phyloP scores from a whole-genome alignment of 352 stramenopile species.

The Phytophthora hybrid region DNA sequence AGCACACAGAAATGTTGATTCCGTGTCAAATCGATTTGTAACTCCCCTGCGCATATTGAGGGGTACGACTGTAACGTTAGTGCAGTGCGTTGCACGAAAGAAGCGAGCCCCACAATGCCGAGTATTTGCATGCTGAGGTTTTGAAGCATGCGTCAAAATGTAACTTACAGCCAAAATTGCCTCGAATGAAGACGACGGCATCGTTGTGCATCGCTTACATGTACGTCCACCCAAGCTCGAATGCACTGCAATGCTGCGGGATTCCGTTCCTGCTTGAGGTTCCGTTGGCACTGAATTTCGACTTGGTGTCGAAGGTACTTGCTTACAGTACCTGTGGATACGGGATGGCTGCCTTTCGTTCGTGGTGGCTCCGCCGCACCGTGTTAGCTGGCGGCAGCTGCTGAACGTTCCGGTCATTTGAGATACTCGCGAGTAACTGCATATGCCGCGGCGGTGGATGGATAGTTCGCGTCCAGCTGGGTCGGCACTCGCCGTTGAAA shows the following conservation, averaged over 20 bases:
- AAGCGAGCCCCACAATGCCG: neutral
- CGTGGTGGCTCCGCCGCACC: neutral
- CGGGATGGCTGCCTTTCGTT: slow-evolving; percentile 3
- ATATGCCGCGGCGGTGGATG: slow-evolving; percentile 25
- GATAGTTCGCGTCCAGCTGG: slow-evolving; percentile 29
- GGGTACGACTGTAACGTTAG: no score
- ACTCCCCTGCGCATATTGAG: no score
- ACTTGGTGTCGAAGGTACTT: slow-evolving; percentile 21
- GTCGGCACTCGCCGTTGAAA: neutral
- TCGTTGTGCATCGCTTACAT: slow-evolving; percentile 18
- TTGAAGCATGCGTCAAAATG: neutral
- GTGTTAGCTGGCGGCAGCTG: neutral
- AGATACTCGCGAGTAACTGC: slow-evolving; percentile 28
- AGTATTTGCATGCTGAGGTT: neutral
- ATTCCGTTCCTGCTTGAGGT: neutral
- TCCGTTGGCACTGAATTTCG: slow-evolving; percentile 4
- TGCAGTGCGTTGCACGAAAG: neutral
- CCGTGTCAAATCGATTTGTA: no score
- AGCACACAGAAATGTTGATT: no score
- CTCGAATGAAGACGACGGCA: neutral
- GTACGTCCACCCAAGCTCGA: neutral
- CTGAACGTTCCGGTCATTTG: slow-evolving; percentile 1
- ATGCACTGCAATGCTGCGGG: neutral
- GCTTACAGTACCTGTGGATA: neutral
- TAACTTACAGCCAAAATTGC: neutral